These are phyloP conservation scores for Colletotrichum tanaceti DNA, from an alignment of 2,329 filamentous ascomycete genomes.

Conservation along the genomic window DNA sequence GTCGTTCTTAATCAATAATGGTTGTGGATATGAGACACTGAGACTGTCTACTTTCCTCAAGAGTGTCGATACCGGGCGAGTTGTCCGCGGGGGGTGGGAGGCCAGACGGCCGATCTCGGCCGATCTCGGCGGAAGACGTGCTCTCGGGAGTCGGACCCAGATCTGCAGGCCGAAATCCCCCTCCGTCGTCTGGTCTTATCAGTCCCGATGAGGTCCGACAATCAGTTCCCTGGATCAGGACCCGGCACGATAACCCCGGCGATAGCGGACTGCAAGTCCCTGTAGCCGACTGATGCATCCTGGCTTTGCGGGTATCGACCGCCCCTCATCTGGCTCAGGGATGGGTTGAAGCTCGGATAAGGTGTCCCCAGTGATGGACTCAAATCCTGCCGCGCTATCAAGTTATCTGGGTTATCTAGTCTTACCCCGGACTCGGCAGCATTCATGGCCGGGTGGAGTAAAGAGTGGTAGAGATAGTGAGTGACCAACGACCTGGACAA, in stretches of 20 bases:
- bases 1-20: slow-evolving; percentile 19
- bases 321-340: slow-evolving; percentile 9
- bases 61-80: slow-evolving; percentile 1
- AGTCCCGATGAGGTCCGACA: background rate
- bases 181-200: slow-evolving; percentile 24
- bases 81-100: slow-evolving; percentile 38
- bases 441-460: background rate
- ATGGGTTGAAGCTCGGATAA: slow-evolving; percentile 24
- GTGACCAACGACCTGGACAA: slow-evolving; percentile 2
- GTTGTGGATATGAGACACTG: slow-evolving; percentile 23
- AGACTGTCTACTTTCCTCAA: too few relatives aligned
- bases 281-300: background rate
- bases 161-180: slow-evolving; percentile 29
- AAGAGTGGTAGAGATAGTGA: slow-evolving; percentile 19
- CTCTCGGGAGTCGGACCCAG: slow-evolving; percentile 21
- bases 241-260: slow-evolving; percentile 17
- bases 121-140: slow-evolving; percentile 31
- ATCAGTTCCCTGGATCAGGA: slow-evolving; percentile 6
- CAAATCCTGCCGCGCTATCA: slow-evolving; percentile 22
- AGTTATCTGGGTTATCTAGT: slow-evolving; percentile 10
- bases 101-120: slow-evolving; percentile 30
- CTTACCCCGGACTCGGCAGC: slow-evolving; percentile 32
- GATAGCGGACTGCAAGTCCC: slow-evolving; percentile 13
- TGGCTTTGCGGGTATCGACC: slow-evolving; percentile 13
- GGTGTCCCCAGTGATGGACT: slow-evolving; percentile 12